Evolutionary conservation across 768 basidiomycete species (phyloP), one percentile per base, ranked within the genome.

Genomic region (Hygrocybe coccinea): DNA sequence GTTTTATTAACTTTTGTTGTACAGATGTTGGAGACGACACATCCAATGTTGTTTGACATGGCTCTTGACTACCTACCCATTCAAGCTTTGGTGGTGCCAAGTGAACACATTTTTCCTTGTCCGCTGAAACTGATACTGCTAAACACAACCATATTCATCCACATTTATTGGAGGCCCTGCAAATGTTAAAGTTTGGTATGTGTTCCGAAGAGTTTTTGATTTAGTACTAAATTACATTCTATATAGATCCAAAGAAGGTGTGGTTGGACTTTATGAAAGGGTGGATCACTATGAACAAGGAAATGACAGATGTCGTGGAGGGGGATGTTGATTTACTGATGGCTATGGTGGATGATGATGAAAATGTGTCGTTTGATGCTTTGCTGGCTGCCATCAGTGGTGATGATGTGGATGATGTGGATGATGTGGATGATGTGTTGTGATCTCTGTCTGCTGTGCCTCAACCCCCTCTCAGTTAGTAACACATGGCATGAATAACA

Each of bases 71-170:
- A 56, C 43, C 54, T 61, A 0, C 29, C 50, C 1, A 59, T 59
- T 14, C 61, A 64, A 51, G 62, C 61, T 5, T 62, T 59, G 0
- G 52, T 57, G 29, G 58, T 63, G 25, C 62, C 62, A 11, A 59
- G 60, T 15, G 59, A 64, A 52, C 52, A 55, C 5, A 57, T 38
- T n/a, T 41, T 41, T 41, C 39, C 14, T 41, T 19, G 39, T 55
- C 51, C 24, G 48, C 54, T 11, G 58, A 62, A 43, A 63, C 60
- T 2, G 54, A 61, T 36, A 61, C 62, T 14, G 46, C 25, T 15
- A 37, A 49, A 7, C 50, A 56, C 9, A 62, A 60, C 41, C 53
- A 50, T 3, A 48, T 65, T 24, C 39, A 36, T 19, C 60, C 60
- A 1, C 4, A 37, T 9, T 29, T 62, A 3, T 62, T 64, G 63